Percentiles rank a stretch among this genome's conserved stretches.
Evolutionary conservation across 345 rosid species (phyloP).

Genomic region (Pistacia integerrima): DNA sequence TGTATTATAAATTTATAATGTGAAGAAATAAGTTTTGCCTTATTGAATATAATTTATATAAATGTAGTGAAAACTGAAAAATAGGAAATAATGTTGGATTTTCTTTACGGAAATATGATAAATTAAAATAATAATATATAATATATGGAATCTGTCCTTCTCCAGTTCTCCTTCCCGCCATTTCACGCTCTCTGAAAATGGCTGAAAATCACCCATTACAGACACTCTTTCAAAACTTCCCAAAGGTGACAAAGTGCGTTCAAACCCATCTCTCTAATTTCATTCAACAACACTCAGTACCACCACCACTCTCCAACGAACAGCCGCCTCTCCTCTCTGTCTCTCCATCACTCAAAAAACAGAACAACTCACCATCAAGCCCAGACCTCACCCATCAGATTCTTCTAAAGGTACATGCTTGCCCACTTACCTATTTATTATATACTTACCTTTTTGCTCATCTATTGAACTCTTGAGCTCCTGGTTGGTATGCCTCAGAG

Average conservation of each 20-base stretch:
- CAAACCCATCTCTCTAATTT: slow-evolving; percentile 62
- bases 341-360: slow-evolving; percentile 29
- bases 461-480: background rate
- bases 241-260: slow-evolving; percentile 48
- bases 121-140: too few species aligned
- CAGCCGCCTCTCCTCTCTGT: slow-evolving; percentile 40
- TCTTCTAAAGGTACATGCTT: slow-evolving; percentile 44
- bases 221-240: slow-evolving; percentile 42
- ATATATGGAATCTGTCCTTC: too few species aligned
- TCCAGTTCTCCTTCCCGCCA: background rate
- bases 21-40: too few species aligned
- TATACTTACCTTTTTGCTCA: background rate
- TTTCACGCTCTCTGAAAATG: slow-evolving; percentile 28
- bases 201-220: slow-evolving; percentile 54
- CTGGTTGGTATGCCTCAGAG: background rate
- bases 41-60: too few species aligned
- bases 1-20: too few species aligned
- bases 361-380: slow-evolving; percentile 19
- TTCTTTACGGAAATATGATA: too few species aligned
- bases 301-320: slow-evolving; percentile 14
- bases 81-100: too few species aligned
- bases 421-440: background rate
- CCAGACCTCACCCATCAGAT: slow-evolving; percentile 23
- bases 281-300: slow-evolving; percentile 19
- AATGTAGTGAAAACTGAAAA: too few species aligned